These are phyloP conservation scores for Alectoria sarmentosa DNA, from an alignment of 495 filamentous ascomycete genomes.

Conservation along the genomic window DNA sequence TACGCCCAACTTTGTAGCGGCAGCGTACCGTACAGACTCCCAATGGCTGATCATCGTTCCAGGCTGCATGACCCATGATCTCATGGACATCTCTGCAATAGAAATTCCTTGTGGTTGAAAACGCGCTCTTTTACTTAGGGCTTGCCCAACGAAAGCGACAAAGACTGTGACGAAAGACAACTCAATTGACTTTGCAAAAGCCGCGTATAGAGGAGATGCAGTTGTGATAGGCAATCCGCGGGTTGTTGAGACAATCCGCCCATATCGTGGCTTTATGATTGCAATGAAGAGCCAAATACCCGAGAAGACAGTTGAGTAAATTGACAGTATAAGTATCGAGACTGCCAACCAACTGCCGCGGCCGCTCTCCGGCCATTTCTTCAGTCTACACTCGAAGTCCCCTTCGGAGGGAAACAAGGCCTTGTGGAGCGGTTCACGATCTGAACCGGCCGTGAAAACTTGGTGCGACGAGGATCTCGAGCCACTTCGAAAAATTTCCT, in stretches of 20 bases:
- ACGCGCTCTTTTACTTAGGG: conserved; percentile 57
- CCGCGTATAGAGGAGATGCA: conserved; percentile 52
- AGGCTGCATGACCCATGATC: conserved; percentile 54
- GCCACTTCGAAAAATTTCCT: not conserved
- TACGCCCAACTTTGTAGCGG: conserved; percentile 48
- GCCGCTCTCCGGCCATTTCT: conserved; percentile 27
- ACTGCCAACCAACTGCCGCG: conserved; percentile 52
- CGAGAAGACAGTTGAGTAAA: conserved; percentile 62
- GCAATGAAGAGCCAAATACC: conserved; percentile 56
- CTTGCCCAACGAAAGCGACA: conserved; percentile 66
- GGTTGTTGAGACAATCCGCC: conserved; percentile 41
- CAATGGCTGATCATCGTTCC: conserved; percentile 62
- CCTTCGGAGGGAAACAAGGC: not conserved
- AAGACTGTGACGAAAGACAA: conserved; percentile 70
- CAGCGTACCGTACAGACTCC: conserved; percentile 54
- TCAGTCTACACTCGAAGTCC: conserved; percentile 20
- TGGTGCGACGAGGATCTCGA: conserved; percentile 5
- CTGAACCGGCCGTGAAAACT: conserved; percentile 15
- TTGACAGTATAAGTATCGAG: conserved; percentile 49
- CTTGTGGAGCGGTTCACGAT: conserved; percentile 11
- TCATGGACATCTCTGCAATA: conserved; percentile 64
- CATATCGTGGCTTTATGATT: conserved; percentile 52
- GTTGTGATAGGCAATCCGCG: conserved; percentile 46
- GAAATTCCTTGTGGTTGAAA: conserved; percentile 52
- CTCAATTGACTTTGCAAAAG: conserved; percentile 69